Evolutionary conservation across 106 monocot species (phyloP).

Genomic region (Phalaenopsis equestris): DNA sequence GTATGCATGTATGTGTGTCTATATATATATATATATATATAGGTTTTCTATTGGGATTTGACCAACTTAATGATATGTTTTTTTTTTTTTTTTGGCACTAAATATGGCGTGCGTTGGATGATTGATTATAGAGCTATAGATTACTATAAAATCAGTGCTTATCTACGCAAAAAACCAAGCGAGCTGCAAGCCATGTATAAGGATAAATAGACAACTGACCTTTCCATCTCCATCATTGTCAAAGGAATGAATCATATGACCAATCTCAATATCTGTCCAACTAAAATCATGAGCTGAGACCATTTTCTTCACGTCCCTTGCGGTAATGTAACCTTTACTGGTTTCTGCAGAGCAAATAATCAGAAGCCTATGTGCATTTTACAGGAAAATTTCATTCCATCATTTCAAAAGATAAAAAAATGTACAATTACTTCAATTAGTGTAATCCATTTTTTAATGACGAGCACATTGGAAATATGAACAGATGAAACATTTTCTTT

Average conservation of each 20-base stretch:
- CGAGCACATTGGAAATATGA: neutral
- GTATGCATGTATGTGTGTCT: no score
- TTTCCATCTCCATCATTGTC: conserved; percentile 67
- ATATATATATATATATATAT: no score
- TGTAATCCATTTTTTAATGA: neutral
- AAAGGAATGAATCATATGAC: conserved; percentile 69
- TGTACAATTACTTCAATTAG: neutral
- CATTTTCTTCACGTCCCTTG: conserved; percentile 54
- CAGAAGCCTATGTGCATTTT: neutral
- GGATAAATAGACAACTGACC: conserved; percentile 25
- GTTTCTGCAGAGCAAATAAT: conserved; percentile 34
- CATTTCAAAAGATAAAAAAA: neutral
- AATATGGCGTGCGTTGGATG: neutral
- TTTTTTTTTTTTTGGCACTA: no score
- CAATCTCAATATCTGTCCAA: conserved; percentile 71
- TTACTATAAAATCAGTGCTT: neutral
- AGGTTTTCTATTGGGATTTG: no score
- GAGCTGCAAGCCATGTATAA: neutral
- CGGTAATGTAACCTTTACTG: conserved; percentile 61
- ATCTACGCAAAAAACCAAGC: neutral
- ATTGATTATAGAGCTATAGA: neutral
- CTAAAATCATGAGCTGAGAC: conserved; percentile 68
- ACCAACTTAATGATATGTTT: neutral
- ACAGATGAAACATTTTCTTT: neutral
- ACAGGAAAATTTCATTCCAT: neutral